Conservation (phyloP, 305 asterid genomes). For the Fraxinus angustifolia region DNA sequence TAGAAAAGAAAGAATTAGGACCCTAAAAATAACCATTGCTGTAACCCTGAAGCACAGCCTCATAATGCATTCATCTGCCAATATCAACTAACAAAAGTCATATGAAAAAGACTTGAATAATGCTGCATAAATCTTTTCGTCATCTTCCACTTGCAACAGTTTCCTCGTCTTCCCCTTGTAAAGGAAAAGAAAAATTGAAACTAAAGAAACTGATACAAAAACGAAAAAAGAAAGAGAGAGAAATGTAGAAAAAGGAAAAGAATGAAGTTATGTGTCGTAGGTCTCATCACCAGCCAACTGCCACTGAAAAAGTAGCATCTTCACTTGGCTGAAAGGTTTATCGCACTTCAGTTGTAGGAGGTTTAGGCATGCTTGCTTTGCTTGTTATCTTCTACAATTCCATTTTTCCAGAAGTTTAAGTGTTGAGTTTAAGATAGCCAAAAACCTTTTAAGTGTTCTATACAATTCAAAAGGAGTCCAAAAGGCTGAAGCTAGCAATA, state of each 20-base stretch:
- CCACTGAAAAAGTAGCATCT: neutral
- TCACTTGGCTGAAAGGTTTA: neutral
- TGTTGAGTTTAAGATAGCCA: neutral
- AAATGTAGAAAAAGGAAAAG: neutral
- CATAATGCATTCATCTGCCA: neutral
- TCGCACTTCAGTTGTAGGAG: neutral
- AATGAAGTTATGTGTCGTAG: neutral
- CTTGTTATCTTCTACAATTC: neutral
- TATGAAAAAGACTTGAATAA: neutral
- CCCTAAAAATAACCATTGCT: neutral
- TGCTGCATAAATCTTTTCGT: neutral
- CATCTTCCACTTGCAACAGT: neutral
- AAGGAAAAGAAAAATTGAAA: neutral
- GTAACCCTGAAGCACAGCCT: neutral
- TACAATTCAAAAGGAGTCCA: neutral
- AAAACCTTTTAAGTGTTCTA: neutral
- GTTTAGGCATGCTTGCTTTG: neutral
- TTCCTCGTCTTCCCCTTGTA: neutral
- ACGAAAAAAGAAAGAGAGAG: neutral
- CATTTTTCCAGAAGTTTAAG: neutral
- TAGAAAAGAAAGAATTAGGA: neutral
- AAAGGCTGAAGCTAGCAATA: neutral
- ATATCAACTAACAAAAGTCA: neutral
- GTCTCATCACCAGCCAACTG: neutral
- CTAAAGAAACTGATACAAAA: neutral